Percentiles rank a stretch among this genome's conserved stretches.
These are phyloP conservation scores for Xylaria nigripes DNA, from an alignment of 495 filamentous ascomycete genomes.

Conservation along the genomic window DNA sequence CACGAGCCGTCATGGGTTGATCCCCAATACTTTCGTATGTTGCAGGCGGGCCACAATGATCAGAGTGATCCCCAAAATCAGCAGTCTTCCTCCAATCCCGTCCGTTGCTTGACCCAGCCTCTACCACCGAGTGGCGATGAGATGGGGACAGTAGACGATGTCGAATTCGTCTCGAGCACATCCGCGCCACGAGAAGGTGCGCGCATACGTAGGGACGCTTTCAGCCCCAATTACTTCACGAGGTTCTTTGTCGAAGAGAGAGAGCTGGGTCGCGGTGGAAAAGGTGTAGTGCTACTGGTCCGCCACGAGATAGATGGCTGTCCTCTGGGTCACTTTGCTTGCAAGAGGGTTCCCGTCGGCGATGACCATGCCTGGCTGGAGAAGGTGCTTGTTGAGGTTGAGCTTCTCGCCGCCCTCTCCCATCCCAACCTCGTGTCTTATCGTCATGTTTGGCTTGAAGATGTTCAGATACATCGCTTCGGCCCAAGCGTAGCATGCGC, in stretches of 20 bases:
- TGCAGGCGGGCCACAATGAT: slow-evolving; percentile 46
- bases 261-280: slow-evolving; percentile 81
- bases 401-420: slow-evolving; percentile 79
- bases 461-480: slow-evolving; percentile 72
- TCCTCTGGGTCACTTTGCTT: slow-evolving; percentile 80
- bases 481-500: slow-evolving; percentile 89
- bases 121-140: slow-evolving; percentile 25
- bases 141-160: slow-evolving; percentile 28
- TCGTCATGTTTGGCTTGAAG: slow-evolving; percentile 93
- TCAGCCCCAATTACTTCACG: slow-evolving; percentile 85
- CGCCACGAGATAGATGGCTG: slow-evolving; percentile 85
- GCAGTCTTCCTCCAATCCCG: slow-evolving; percentile 36
- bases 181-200: slow-evolving; percentile 40
- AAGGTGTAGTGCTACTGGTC: slow-evolving; percentile 88
- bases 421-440: slow-evolving; percentile 97
- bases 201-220: slow-evolving; percentile 75
- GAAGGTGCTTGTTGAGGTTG: slow-evolving; percentile 86
- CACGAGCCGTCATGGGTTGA: slow-evolving; percentile 64
- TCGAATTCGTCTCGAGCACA: slow-evolving; percentile 49
- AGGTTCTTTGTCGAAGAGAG: slow-evolving; percentile 83
- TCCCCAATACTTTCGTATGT: slow-evolving; percentile 89
- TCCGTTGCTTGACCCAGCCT: slow-evolving; percentile 40
- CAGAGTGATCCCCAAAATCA: slow-evolving; percentile 16
- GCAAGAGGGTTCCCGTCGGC: slow-evolving; percentile 92
- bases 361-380: slow-evolving; percentile 94